Conservation (phyloP, 139 green algal species). For the Coccomyxa sp. region DNA sequence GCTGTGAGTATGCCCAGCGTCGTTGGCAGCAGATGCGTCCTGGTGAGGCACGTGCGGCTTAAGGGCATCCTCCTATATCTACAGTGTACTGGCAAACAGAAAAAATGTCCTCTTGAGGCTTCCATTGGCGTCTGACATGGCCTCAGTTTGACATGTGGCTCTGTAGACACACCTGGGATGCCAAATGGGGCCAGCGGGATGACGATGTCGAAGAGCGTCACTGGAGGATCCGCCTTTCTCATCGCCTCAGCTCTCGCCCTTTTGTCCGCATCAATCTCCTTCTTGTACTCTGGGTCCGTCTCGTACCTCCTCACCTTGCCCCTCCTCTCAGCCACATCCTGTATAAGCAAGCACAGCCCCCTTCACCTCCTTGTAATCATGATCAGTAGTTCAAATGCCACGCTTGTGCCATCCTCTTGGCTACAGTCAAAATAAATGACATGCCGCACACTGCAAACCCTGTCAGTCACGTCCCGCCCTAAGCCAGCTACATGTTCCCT, state of each 20-base stretch:
- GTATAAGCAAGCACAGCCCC: not conserved
- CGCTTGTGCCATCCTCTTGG: not conserved
- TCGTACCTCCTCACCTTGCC: conserved; percentile 30
- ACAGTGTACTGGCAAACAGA: too few species aligned
- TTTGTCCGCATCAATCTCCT: conserved; percentile 44
- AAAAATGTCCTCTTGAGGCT: not conserved
- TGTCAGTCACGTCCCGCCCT: not conserved
- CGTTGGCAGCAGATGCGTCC: too few species aligned
- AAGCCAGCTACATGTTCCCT: not conserved
- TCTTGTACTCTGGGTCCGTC: conserved; percentile 46
- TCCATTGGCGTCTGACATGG: not conserved
- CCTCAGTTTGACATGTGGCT: not conserved
- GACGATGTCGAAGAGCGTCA: conserved; percentile 3
- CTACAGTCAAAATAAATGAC: not conserved
- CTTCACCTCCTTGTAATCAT: too few species aligned
- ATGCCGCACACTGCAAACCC: not conserved
- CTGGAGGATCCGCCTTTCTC: not conserved
- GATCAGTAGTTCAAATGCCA: conserved; percentile 5
- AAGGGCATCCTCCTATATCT: too few species aligned
- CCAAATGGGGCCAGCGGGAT: conserved; percentile 11
- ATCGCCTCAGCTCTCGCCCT: conserved; percentile 27
- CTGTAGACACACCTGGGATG: not conserved
- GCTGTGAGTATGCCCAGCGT: too few species aligned
- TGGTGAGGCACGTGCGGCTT: too few species aligned
- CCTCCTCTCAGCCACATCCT: conserved; percentile 32